phyloP scores from a whole-genome alignment of 2,329 filamentous ascomycete genomes.

The Colletotrichum tropicale region DNA sequence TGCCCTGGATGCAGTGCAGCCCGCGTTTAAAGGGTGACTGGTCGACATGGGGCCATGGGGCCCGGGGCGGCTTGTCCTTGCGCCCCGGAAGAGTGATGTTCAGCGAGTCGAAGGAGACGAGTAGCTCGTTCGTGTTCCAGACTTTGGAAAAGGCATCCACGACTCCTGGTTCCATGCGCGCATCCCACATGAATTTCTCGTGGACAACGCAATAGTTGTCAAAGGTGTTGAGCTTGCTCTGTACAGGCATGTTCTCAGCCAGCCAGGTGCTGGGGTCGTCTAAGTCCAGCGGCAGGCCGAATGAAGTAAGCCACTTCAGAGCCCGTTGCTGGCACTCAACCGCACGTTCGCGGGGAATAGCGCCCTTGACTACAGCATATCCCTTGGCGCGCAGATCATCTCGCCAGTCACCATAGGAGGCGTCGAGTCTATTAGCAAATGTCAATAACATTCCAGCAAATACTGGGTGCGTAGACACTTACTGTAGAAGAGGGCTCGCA shows the following conservation, averaged over 20 bases:
- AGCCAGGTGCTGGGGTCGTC: conserved; percentile 40
- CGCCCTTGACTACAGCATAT: conserved; percentile 42
- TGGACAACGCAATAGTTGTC: conserved; percentile 45
- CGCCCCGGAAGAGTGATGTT: conserved; percentile 43
- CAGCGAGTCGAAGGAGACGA: conserved; percentile 32
- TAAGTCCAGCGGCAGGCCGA: conserved; percentile 27
- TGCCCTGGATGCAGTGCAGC: conserved; percentile 41
- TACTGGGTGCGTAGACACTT: neutral
- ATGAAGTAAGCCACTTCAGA: conserved; percentile 45
- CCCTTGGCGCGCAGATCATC: conserved; percentile 45
- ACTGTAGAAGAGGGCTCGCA: neutral
- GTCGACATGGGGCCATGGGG: conserved; percentile 49
- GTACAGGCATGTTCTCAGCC: conserved; percentile 46
- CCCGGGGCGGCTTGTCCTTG: conserved; percentile 30
- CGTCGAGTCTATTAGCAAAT: neutral
- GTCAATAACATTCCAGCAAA: conserved; percentile 1
- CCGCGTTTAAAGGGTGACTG: conserved; percentile 36
- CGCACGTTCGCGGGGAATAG: conserved; percentile 38
- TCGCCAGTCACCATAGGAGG: conserved; percentile 35
- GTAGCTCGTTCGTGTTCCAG: conserved; percentile 34
- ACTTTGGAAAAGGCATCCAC: conserved; percentile 43
- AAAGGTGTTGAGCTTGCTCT: conserved; percentile 29
- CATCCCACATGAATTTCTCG: conserved; percentile 48
- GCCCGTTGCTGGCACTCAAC: conserved; percentile 41
- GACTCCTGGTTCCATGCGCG: conserved; percentile 42